Base-by-base conservation (phyloP, 169 alveolate genomes). In the Blepharisma undulans region DNA sequence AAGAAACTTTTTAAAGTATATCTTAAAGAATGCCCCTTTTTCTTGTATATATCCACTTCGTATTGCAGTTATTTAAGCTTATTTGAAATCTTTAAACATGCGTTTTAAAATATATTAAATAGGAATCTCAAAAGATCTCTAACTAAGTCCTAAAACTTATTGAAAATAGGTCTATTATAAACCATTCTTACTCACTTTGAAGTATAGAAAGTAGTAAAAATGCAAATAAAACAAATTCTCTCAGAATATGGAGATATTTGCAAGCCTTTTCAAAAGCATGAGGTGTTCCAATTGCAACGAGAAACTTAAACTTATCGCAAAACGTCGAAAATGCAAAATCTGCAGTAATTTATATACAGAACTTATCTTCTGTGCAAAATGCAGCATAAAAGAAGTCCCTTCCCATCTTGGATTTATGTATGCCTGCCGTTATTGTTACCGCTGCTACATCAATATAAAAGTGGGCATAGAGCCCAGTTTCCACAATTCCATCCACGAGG, bases 291-390 rank as follows among this genome's bases (percentile, higher is more conserved):
- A 74, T 18, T 82, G 89, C 34, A 48, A 34, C 74, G 60, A 82
- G 34, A 12, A 4, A 21, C 60, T 82, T 33, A 32, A 82, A 33
- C 29, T 82, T 19, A 36, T 72, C 5, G 30, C 29, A 4, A 82
- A 82, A 33, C 74, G 89, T 18, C 72, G 89, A 19, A 33, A 34
- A 30, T 82, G 89, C 34, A 60, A 22, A 22, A 21, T 25, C 27
- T 82, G 89, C 77, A 32, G 89, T 82, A 82, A 6, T 36, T 22
- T 60, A 6, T 33, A 82, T 19, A 3, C 22, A 82, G 89, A 60
- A 59, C 10, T 21, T 14, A 21, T 82, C 8, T 82, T 82, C 76
- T 82, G 89, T 30, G 34, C 78, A 3, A 30, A 82, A 72, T 82
- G 89, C 78, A 82, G 89, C 22, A 48, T 82, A 1, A 33, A 59